Evolutionary conservation across 345 rosid species (phyloP).

Genomic region (Eucalyptus cladocalyx): DNA sequence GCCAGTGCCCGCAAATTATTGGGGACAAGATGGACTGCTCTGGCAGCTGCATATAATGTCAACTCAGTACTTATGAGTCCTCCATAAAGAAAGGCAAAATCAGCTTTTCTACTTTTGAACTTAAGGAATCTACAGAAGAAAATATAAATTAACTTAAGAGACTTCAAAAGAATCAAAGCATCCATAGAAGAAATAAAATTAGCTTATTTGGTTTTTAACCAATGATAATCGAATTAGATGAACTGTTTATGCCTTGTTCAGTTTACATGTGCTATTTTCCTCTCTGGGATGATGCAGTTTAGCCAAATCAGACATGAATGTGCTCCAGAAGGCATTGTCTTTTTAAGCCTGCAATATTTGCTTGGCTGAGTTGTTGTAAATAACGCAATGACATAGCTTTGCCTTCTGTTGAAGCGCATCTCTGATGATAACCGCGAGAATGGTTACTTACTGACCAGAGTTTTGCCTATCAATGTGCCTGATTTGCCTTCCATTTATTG

Average conservation of each 20-base stretch:
- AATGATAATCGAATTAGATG: not conserved
- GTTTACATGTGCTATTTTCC: not conserved
- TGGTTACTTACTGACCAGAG: conserved; percentile 30
- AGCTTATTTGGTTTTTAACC: not conserved
- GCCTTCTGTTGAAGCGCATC: conserved; percentile 24
- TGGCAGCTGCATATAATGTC: not conserved
- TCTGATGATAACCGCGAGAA: conserved; percentile 25
- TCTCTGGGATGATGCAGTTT: conserved; percentile 35
- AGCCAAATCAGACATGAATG: conserved; percentile 41
- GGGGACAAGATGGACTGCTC: not conserved
- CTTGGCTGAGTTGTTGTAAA: not conserved
- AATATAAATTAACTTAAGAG: not conserved
- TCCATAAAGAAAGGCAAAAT: not conserved
- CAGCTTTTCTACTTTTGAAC: not conserved
- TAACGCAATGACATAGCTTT: not conserved
- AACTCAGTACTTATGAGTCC: not conserved
- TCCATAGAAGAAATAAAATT: not conserved
- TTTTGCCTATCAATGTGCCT: not conserved
- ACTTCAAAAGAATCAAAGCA: not conserved
- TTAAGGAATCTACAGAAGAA: not conserved
- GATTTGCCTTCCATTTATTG: not conserved
- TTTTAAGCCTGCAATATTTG: not conserved
- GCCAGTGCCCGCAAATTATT: not conserved
- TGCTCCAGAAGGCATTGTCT: conserved; percentile 26
- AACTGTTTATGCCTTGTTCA: not conserved